Evolutionary conservation across 257 asterid genomes (phyloP).

Genomic region (Ehretia macrophylla): DNA sequence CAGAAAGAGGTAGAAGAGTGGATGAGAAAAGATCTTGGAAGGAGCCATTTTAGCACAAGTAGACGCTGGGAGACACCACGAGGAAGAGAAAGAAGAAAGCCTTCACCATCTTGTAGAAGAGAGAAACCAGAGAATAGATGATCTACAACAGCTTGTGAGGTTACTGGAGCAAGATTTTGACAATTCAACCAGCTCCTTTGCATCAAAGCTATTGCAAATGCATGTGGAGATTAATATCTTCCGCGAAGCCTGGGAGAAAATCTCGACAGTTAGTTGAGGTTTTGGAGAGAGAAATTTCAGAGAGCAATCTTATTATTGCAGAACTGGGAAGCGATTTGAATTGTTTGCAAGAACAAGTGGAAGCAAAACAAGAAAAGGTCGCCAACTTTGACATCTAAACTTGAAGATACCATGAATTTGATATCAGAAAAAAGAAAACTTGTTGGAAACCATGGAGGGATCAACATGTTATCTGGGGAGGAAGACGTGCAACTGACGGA

Average conservation of each 20-base stretch:
- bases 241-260: slow-evolving; percentile 55
- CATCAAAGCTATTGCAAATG: slow-evolving; percentile 48
- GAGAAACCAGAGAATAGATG: slow-evolving; percentile 61
- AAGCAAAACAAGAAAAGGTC: too few relatives aligned
- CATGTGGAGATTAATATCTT: slow-evolving; percentile 46
- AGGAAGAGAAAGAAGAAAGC: slow-evolving; percentile 32
- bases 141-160: slow-evolving; percentile 69
- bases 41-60: too few relatives aligned
- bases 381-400: too few relatives aligned
- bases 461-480: slow-evolving; percentile 26
- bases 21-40: too few relatives aligned
- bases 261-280: slow-evolving; percentile 36
- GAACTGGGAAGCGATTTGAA: slow-evolving; percentile 40
- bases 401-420: too few relatives aligned
- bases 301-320: slow-evolving; percentile 9
- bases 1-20: too few relatives aligned
- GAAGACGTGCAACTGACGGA: slow-evolving; percentile 58
- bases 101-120: slow-evolving; percentile 67
- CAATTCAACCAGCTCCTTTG: slow-evolving; percentile 52
- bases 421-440: slow-evolving; percentile 26
- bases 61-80: too few relatives aligned
- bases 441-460: slow-evolving; percentile 32
- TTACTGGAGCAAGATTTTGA: slow-evolving; percentile 73
- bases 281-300: slow-evolving; percentile 26
- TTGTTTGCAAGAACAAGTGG: slow-evolving; percentile 28